phyloP scores from a whole-genome alignment of 257 asterid genomes.

The Verbascum thapsus region DNA sequence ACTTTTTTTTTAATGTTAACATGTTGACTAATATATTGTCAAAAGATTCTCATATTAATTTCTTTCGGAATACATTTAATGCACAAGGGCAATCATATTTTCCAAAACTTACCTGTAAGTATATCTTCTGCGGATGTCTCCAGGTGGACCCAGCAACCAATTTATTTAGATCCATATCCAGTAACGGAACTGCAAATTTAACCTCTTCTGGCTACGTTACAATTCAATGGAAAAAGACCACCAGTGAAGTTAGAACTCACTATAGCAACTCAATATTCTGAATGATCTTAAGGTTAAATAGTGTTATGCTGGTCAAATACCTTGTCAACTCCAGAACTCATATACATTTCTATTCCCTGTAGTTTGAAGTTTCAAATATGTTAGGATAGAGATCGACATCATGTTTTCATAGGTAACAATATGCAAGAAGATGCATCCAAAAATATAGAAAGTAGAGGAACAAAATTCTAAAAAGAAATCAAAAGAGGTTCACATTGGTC shows the following conservation, averaged over 20 bases:
- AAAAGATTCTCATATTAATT: too few species aligned
- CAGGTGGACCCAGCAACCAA: conserved; percentile 79
- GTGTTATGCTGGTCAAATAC: conserved; percentile 35
- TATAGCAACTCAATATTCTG: conserved; percentile 20
- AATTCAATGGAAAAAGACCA: conserved; percentile 49
- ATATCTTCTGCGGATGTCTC: conserved; percentile 82
- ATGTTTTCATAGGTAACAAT: conserved; percentile 11
- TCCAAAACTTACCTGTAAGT: conserved; percentile 69
- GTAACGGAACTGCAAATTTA: conserved; percentile 80
- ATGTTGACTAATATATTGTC: too few species aligned
- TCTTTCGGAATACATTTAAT: conserved; percentile 9
- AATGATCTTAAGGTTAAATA: conserved; percentile 14
- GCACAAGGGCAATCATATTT: conserved; percentile 18
- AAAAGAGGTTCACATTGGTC: conserved; percentile 5
- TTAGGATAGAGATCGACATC: conserved; percentile 14
- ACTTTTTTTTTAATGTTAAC: too few species aligned
- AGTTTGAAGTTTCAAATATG: conserved; percentile 14
- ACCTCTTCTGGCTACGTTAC: conserved; percentile 88
- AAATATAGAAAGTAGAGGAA: conserved; percentile 1
- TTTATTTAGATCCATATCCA: conserved; percentile 79
- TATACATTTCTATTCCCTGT: conserved; percentile 86
- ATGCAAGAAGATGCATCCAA: background rate
- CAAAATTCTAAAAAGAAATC: conserved; percentile 12
- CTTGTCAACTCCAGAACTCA: conserved; percentile 71
- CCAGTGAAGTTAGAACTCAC: conserved; percentile 33